These are phyloP conservation scores for Metschnikowia rubicola DNA, from an alignment of 805 yeast species.

Conservation along the genomic window DNA sequence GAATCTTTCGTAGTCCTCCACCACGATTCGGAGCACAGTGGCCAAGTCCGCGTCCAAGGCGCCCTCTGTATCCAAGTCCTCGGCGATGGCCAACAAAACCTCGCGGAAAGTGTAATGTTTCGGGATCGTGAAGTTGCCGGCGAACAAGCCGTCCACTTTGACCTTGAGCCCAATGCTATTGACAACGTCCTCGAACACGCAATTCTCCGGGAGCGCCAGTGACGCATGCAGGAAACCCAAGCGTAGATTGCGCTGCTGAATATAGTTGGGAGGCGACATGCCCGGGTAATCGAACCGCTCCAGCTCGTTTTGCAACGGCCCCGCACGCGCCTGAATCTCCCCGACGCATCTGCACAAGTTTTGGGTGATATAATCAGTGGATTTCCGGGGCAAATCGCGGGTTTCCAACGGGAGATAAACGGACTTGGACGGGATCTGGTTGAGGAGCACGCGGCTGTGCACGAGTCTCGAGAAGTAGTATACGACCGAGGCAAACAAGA, in stretches of 20 bases:
- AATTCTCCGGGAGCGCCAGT: slow-evolving; percentile 25
- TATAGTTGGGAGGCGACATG: slow-evolving; percentile 38
- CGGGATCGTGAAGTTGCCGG: slow-evolving; percentile 36
- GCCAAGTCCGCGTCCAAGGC: slow-evolving; percentile 9
- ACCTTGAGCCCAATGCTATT: slow-evolving; percentile 59
- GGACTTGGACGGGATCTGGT: slow-evolving; percentile 65
- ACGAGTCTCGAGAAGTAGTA: slow-evolving; percentile 60
- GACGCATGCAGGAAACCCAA: slow-evolving; percentile 21
- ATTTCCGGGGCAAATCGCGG: slow-evolving; percentile 42
- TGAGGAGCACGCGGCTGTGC: slow-evolving; percentile 52
- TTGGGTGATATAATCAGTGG: slow-evolving; percentile 23
- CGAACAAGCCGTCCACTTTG: slow-evolving; percentile 43
- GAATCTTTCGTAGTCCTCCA: slow-evolving; percentile 60
- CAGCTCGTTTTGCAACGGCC: slow-evolving; percentile 29
- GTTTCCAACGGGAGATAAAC: slow-evolving; percentile 63
- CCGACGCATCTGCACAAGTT: slow-evolving; percentile 26
- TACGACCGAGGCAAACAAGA: slow-evolving; percentile 47
- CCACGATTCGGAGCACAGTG: slow-evolving; percentile 20
- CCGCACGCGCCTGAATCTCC: slow-evolving; percentile 32
- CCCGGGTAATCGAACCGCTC: slow-evolving; percentile 37
- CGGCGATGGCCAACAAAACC: slow-evolving; percentile 34
- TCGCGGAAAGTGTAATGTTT: slow-evolving; percentile 41
- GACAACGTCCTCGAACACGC: slow-evolving; percentile 52
- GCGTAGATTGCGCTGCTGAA: slow-evolving; percentile 30
- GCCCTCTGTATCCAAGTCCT: slow-evolving; percentile 11